These are phyloP conservation scores for Haplosporangium sp. DNA, from an alignment of 371 early-diverging fungal species.

Conservation along the genomic window DNA sequence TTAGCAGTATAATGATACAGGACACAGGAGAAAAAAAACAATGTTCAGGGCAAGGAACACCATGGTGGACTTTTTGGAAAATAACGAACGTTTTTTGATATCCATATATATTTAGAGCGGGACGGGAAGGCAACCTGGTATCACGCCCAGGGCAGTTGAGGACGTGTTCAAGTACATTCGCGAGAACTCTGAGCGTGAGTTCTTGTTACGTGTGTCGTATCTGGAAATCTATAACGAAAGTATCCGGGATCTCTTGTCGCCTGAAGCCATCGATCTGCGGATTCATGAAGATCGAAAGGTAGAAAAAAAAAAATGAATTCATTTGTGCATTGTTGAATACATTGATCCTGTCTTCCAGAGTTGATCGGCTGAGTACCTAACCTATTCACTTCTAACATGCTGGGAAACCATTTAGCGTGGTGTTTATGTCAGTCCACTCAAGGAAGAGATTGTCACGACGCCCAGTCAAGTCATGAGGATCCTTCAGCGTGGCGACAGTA, in stretches of 20 bases:
- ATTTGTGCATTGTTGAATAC: not conserved
- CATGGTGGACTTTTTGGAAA: no score
- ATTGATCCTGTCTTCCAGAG: no score
- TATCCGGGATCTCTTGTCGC: slow-evolving; percentile 84
- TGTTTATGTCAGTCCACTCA: slow-evolving; percentile 87
- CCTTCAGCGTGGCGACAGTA: slow-evolving; percentile 84
- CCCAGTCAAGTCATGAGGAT: slow-evolving; percentile 83
- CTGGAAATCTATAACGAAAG: slow-evolving; percentile 97
- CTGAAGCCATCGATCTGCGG: slow-evolving; percentile 76
- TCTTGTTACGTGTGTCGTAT: slow-evolving; percentile 91
- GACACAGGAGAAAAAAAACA: not conserved
- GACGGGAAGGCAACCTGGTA: slow-evolving; percentile 76
- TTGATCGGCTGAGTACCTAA: no score
- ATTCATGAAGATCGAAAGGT: slow-evolving; percentile 41
- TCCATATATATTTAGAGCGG: slow-evolving; percentile 64
- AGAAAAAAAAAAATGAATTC: not conserved
- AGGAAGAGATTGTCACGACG: slow-evolving; percentile 90
- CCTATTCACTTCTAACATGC: not conserved
- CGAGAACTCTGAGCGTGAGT: slow-evolving; percentile 75
- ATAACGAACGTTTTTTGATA: no score
- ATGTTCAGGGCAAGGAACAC: no score
- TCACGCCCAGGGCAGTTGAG: slow-evolving; percentile 87
- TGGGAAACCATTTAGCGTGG: slow-evolving; percentile 68
- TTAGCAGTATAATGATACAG: not conserved
- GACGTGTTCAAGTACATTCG: slow-evolving; percentile 83